Conservation (phyloP, 1,139 yeast species). For the Wickerhamomyces sp. region DNA sequence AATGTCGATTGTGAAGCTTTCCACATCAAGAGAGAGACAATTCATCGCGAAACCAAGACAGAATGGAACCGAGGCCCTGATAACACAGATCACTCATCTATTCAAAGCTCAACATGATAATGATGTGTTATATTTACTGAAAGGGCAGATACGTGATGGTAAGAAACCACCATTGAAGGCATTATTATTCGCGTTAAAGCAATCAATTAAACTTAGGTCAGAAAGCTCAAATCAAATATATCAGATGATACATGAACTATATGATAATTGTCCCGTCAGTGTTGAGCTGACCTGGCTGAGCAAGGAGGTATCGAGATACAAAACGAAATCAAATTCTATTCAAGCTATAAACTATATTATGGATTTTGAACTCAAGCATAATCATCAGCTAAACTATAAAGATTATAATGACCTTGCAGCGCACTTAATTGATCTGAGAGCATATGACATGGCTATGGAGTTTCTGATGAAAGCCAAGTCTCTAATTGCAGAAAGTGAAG, state of each 20-base stretch:
- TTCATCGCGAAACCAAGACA: not conserved
- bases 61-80: not conserved
- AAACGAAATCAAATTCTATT: too few species aligned
- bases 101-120: conserved; percentile 2
- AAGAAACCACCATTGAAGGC: conserved; percentile 13
- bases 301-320: conserved; percentile 2
- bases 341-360: not conserved
- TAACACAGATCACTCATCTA: conserved; percentile 1
- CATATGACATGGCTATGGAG: conserved; percentile 7
- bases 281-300: conserved; percentile 13
- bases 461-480: conserved; percentile 10
- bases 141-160: conserved; percentile 17
- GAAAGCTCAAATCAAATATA: conserved; percentile 11
- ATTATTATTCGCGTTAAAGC: conserved; percentile 7
- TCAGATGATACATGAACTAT: conserved; percentile 9
- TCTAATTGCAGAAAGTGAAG: conserved; percentile 1
- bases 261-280: conserved; percentile 7
- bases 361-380: conserved; percentile 10
- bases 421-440: conserved; percentile 4
- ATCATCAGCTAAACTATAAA: conserved; percentile 1
- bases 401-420: conserved; percentile 12
- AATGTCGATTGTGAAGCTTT: not conserved
- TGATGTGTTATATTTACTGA: conserved; percentile 10
- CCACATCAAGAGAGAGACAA: not conserved
- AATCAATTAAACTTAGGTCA: conserved; percentile 10